Base-by-base conservation (phyloP, 257 asterid species). In the Lavandula angustifolia region DNA sequence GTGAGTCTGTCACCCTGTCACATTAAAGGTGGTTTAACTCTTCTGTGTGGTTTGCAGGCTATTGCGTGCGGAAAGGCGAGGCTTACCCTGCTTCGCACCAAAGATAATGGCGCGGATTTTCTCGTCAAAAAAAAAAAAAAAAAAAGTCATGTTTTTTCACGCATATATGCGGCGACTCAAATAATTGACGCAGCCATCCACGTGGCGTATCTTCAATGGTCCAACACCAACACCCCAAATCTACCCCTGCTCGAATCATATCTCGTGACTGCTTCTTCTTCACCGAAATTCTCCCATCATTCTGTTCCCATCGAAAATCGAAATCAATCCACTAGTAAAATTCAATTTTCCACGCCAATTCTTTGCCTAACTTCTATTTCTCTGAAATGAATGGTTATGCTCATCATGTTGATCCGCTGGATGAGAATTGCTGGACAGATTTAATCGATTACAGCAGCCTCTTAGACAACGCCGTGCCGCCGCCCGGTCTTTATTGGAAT, bases 401-500 rank as follows among this genome's bases (percentile, higher is more conserved):
- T 44, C 58, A 62, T 57, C 73, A 55, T 33, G 71, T 74, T 62
- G 83, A 76, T 74, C 70, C 80, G 10, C 75, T 79, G 53, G 80
- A 73, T 69, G 83, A 72, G 64, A 56, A 65, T 60, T 67, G 77
- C 71, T 81, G 85, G 87, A 42, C 62, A 10, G 87, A 84, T 52
- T 67, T 84, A 14, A 59, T 78, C 32, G 87, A 84, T 79, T 76
- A 72, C 75, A 64, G 80, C 74, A 2, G 43, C 73, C 80, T 84
- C 62, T 60, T 84, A 70, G 73, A 77, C 73, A 85, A 72, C 54
- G 69, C 73, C 54, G 76, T 76, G 6, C 62, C 81, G 58, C 62
- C 77, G 47, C 1, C 70, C 40, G 85, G 71, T 71, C 75, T 72
- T 18, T 76, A 67, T 29, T 84, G 83, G 87, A 75, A 49, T 47